These are phyloP conservation scores for Eimeria necatrix DNA, from an alignment of 169 alveolate genomes.

Conservation along the genomic window DNA sequence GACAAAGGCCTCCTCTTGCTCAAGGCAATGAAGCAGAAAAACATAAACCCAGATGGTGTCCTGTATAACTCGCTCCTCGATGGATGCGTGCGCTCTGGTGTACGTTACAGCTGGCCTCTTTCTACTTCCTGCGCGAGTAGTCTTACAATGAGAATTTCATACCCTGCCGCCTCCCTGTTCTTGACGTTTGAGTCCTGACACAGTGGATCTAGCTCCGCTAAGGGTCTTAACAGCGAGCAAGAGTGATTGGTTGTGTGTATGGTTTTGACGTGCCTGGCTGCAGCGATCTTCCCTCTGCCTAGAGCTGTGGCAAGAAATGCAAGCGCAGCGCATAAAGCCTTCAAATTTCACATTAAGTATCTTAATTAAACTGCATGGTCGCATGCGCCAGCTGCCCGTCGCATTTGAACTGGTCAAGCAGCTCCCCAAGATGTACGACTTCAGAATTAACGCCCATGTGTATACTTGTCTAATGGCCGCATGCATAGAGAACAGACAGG, in stretches of 20 bases:
- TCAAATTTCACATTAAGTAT: conserved; percentile 91
- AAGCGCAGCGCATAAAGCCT: conserved; percentile 87
- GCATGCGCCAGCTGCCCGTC: conserved; percentile 89
- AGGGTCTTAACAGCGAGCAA: too few relatives aligned
- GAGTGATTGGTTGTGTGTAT: neutral
- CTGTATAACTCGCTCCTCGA: conserved; percentile 96
- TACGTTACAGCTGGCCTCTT: conserved; percentile 40
- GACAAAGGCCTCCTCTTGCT: conserved; percentile 89
- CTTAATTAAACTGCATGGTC: conserved; percentile 90
- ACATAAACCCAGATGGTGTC: conserved; percentile 95
- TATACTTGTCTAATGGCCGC: conserved; percentile 93
- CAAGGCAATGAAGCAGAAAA: conserved; percentile 88
- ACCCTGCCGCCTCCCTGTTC: neutral
- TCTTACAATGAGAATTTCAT: neutral
- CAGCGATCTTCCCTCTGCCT: conserved; percentile 87
- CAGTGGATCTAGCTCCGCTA: too few relatives aligned
- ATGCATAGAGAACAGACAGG: conserved; percentile 89
- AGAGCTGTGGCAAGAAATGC: conserved; percentile 91
- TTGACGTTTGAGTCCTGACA: too few relatives aligned
- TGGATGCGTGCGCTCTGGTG: conserved; percentile 95
- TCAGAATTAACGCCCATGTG: conserved; percentile 89
- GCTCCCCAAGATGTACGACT: conserved; percentile 86
- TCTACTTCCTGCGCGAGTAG: neutral
- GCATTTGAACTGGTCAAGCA: conserved; percentile 88
- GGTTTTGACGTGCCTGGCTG: neutral